phyloP scores from a whole-genome alignment of 345 rosid genomes.

The Eucalyptus urophylla region DNA sequence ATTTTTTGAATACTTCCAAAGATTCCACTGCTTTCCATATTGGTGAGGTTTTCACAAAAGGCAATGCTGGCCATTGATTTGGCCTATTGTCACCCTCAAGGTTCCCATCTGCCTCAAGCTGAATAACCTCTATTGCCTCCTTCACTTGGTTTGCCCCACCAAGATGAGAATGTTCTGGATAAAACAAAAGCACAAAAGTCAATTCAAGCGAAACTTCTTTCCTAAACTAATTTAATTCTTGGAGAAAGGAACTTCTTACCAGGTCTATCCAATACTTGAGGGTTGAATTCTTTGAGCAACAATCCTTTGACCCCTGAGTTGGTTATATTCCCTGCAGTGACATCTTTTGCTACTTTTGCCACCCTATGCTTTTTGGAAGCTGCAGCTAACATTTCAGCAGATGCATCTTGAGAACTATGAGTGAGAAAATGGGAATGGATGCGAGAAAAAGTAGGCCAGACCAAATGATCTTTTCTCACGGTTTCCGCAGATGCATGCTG shows the following conservation, averaged over 20 bases:
- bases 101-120: neutral
- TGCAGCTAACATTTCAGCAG: neutral
- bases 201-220: neutral
- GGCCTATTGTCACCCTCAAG: neutral
- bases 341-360: neutral
- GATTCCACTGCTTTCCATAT: conserved; percentile 7
- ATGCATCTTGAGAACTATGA: neutral
- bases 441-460: neutral
- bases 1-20: conserved; percentile 7
- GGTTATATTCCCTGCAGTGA: neutral
- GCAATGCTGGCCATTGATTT: neutral
- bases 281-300: neutral
- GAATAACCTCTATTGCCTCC: neutral
- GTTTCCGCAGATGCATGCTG: neutral
- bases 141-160: neutral
- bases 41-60: conserved; percentile 2
- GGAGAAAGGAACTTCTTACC: neutral
- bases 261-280: neutral
- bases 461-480: neutral
- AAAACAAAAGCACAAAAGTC: neutral
- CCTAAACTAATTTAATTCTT: neutral
- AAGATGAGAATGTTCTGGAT: neutral
- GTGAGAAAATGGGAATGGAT: neutral
- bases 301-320: neutral
- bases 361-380: neutral